phyloP scores from a whole-genome alignment of 352 stramenopile species.

The Phytophthora litchii region DNA sequence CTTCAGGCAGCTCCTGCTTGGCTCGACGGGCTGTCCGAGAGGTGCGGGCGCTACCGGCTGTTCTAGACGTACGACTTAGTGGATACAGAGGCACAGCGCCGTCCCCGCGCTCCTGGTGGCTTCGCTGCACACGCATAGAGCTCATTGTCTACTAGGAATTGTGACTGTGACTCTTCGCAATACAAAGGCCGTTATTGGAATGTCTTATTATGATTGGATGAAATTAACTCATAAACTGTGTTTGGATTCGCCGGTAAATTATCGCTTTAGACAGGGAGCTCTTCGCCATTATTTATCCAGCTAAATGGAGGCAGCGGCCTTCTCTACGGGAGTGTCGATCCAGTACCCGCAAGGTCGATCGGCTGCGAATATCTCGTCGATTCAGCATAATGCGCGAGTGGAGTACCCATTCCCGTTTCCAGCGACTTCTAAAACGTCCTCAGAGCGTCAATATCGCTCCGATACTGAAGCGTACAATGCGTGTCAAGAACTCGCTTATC shows the following conservation, averaged over 20 bases:
- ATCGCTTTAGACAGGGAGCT: conserved; percentile 14
- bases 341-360: conserved; percentile 37
- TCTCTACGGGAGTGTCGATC: conserved; percentile 64
- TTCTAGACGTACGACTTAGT: conserved; percentile 22
- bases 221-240: conserved; percentile 7
- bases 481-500: conserved; percentile 72
- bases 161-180: conserved; percentile 28
- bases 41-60: conserved; percentile 10
- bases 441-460: conserved; percentile 9
- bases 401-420: conserved; percentile 36
- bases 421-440: not conserved
- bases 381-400: not conserved
- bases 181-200: conserved; percentile 19
- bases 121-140: conserved; percentile 34
- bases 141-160: conserved; percentile 21
- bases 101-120: conserved; percentile 36
- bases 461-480: conserved; percentile 49
- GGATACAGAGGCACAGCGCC: conserved; percentile 31
- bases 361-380: not conserved
- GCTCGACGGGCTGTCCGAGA: conserved; percentile 35
- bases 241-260: conserved; percentile 13
- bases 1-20: conserved; percentile 77
- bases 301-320: conserved; percentile 49
- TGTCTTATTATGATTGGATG: conserved; percentile 20
- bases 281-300: conserved; percentile 7